These are phyloP conservation scores for Aspergillus versicolor DNA, from an alignment of 2,329 filamentous ascomycete species.

Conservation along the genomic window DNA sequence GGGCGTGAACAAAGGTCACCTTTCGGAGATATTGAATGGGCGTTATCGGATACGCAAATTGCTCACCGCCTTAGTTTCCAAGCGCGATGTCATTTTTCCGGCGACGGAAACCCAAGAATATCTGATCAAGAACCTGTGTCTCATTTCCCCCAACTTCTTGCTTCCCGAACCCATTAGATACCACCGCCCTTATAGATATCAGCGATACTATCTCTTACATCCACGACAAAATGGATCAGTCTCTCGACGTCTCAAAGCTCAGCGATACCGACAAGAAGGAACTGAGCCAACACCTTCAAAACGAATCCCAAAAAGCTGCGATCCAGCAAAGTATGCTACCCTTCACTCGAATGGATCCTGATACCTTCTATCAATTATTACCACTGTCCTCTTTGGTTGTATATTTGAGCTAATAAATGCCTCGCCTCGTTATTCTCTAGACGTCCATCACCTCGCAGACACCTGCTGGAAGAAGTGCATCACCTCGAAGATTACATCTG, in stretches of 20 bases:
- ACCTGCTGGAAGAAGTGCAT: slow-evolving; percentile 96
- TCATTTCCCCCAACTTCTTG: background rate
- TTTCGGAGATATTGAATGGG: background rate
- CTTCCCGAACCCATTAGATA: background rate
- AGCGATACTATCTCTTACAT: background rate
- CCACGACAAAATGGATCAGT: slow-evolving; percentile 36
- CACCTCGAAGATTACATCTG: slow-evolving; percentile 67
- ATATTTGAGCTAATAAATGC: background rate
- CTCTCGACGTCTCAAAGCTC: slow-evolving; percentile 69
- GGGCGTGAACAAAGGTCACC: background rate
- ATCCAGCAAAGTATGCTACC: slow-evolving; percentile 51
- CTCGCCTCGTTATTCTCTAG: background rate
- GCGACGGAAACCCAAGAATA: background rate
- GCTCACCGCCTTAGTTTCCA: background rate
- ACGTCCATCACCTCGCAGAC: slow-evolving; percentile 65
- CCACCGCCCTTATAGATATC: background rate
- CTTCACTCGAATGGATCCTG: too few species aligned
- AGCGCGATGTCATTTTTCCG: background rate
- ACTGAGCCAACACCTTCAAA: slow-evolving; percentile 79
- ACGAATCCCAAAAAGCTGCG: slow-evolving; percentile 76
- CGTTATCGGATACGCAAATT: background rate
- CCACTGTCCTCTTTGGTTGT: background rate
- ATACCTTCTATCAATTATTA: background rate
- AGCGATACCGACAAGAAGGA: slow-evolving; percentile 81
- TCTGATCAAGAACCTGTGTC: background rate